Conservation (phyloP, 306 rosid species). For the Argentina anserina region DNA sequence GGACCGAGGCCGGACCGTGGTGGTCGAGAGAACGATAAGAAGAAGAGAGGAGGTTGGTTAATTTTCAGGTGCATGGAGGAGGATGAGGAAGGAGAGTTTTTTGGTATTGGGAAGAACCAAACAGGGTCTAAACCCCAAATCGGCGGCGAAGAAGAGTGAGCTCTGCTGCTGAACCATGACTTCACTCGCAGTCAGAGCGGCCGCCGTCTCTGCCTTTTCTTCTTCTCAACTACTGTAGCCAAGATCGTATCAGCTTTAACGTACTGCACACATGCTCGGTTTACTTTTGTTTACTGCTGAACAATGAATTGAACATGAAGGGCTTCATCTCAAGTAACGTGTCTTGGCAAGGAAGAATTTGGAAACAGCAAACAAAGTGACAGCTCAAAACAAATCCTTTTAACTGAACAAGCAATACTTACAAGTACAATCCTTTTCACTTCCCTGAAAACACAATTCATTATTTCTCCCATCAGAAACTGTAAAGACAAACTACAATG, state of each 20-base stretch:
- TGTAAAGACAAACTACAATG: too few relatives aligned
- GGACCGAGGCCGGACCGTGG: constrained; percentile 13
- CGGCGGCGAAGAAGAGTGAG: constrained; percentile 13
- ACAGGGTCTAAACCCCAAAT: constrained; percentile 9
- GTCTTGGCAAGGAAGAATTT: too few relatives aligned
- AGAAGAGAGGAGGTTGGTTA: not conserved
- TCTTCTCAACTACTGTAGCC: too few relatives aligned
- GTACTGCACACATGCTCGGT: too few relatives aligned
- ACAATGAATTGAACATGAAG: too few relatives aligned
- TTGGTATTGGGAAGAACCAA: not conserved
- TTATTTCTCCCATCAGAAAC: not conserved
- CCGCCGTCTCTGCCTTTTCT: too few relatives aligned
- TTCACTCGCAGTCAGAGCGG: too few relatives aligned
- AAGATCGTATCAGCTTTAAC: too few relatives aligned
- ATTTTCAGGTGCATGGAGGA: constrained; percentile 14
- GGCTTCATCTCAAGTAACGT: too few relatives aligned
- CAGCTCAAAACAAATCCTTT: too few relatives aligned
- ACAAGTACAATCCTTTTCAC: not conserved
- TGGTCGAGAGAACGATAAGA: constrained; percentile 1
- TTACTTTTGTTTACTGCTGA: too few relatives aligned
- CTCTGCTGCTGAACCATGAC: constrained; percentile 21
- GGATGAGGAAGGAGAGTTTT: not conserved
- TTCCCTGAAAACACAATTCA: not conserved
- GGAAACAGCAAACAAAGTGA: too few relatives aligned
- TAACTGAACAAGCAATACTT: not conserved